Conservation (phyloP, 352 stramenopile species). For the Phytopythium vexans region DNA sequence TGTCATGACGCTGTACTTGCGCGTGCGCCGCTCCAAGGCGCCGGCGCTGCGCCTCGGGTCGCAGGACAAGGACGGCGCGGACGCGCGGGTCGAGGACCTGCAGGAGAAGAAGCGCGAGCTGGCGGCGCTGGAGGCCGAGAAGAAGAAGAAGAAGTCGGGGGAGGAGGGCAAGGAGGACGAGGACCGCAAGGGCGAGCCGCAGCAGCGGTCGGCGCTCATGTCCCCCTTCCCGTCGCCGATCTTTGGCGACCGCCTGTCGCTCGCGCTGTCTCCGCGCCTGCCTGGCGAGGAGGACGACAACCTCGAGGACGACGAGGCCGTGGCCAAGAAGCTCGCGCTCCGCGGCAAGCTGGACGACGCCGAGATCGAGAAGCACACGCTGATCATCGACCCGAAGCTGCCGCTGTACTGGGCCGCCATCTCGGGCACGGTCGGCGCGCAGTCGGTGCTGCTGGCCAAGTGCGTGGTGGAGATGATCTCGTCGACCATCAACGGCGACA, state of each 20-base stretch:
- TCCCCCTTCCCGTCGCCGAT: constrained; percentile 80
- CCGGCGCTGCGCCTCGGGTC: constrained; percentile 66
- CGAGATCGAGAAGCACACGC: constrained; percentile 80
- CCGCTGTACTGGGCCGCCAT: constrained; percentile 86
- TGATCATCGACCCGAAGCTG: constrained; percentile 84
- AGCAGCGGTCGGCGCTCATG: constrained; percentile 51
- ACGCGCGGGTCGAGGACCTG: constrained; percentile 38
- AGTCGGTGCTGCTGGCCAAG: constrained; percentile 83
- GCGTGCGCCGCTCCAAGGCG: constrained; percentile 73
- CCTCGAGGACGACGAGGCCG: constrained; percentile 57
- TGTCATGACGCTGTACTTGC: constrained; percentile 81
- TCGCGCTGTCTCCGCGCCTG: constrained; percentile 30
- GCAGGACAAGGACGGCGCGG: constrained; percentile 38
- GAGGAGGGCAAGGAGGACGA: constrained; percentile 27
- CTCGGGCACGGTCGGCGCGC: constrained; percentile 77
- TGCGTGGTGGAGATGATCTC: constrained; percentile 85
- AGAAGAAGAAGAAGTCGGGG: constrained; percentile 17
- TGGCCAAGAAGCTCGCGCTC: constrained; percentile 38
- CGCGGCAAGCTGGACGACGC: constrained; percentile 55
- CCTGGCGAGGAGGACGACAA: constrained; percentile 51
- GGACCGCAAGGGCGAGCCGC: constrained; percentile 1
- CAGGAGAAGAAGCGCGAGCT: constrained; percentile 54
- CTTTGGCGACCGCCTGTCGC: constrained; percentile 44
- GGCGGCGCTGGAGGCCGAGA: constrained; percentile 16
- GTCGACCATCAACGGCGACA: constrained; percentile 74